Conservation (phyloP, 2,329 filamentous ascomycete species). For the Aureobasidium subglaciale region DNA sequence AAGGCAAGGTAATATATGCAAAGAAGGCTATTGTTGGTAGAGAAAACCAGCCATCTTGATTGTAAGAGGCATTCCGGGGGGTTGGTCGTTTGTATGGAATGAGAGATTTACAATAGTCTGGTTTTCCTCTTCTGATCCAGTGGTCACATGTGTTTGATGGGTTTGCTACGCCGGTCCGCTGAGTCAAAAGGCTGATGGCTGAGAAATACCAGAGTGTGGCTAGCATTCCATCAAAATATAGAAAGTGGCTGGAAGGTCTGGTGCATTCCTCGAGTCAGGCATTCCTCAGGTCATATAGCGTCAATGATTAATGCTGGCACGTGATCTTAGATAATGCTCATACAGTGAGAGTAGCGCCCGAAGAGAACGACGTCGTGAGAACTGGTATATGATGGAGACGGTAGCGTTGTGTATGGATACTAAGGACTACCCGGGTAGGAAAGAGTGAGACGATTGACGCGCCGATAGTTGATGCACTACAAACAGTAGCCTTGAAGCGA, state of each 20-base stretch:
- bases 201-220: background rate
- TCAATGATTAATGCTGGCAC: background rate
- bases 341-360: background rate
- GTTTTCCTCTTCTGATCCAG: background rate
- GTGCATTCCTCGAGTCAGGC: background rate
- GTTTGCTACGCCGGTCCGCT: background rate
- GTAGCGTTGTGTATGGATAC: too few relatives aligned
- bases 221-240: conserved; percentile 5
- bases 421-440: too few relatives aligned
- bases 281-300: background rate
- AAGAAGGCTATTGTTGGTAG: background rate
- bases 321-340: background rate
- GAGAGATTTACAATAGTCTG: conserved; percentile 13
- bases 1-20: conserved; percentile 14
- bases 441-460: too few relatives aligned
- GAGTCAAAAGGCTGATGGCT: background rate
- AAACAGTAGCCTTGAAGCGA: too few relatives aligned
- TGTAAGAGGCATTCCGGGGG: conserved; percentile 7
- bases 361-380: too few relatives aligned
- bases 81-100: conserved; percentile 14
- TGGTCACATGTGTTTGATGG: background rate
- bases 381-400: too few relatives aligned
- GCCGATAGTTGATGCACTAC: too few relatives aligned
- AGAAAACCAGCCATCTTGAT: conserved; percentile 1
- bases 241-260: background rate